Conservation (phyloP, 768 basidiomycete genomes). For the Pleurotus platypus region DNA sequence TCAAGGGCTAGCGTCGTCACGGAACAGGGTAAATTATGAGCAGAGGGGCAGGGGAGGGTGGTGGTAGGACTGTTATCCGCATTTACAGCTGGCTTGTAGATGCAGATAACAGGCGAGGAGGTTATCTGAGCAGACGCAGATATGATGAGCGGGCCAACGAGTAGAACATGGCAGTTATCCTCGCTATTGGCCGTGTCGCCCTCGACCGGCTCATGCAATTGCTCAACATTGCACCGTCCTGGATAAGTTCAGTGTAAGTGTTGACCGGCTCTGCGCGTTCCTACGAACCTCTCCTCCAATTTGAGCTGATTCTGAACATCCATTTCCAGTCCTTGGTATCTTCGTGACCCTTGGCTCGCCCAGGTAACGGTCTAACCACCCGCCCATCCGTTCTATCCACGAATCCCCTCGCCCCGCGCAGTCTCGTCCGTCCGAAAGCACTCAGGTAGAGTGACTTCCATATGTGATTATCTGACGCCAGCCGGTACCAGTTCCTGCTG, state of each 20-base stretch:
- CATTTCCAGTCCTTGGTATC: conserved; percentile 70
- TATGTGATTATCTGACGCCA: conserved; percentile 67
- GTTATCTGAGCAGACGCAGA: conserved; percentile 45
- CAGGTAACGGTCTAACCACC: conserved; percentile 57
- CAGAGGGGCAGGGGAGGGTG: conserved; percentile 41
- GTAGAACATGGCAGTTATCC: conserved; percentile 40
- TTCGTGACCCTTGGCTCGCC: conserved; percentile 33
- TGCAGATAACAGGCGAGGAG: conserved; percentile 34
- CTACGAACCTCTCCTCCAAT: conserved; percentile 71
- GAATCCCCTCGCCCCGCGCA: conserved; percentile 67
- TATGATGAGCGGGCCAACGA: conserved; percentile 60
- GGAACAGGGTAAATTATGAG: conserved; percentile 23
- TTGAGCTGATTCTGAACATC: conserved; percentile 83
- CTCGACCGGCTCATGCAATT: conserved; percentile 17
- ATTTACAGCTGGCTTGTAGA: conserved; percentile 15
- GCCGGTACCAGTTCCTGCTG: conserved; percentile 63
- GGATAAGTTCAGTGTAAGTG: background rate
- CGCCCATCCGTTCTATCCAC: conserved; percentile 52
- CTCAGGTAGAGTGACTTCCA: conserved; percentile 67
- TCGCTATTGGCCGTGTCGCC: conserved; percentile 8
- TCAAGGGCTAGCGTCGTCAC: conserved; percentile 72
- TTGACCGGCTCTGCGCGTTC: too few relatives aligned
- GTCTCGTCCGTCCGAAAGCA: conserved; percentile 62
- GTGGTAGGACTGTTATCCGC: background rate
- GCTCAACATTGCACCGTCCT: conserved; percentile 65